A percentile compares a stretch with the other conserved stretches of the same genome.
Evolutionary conservation across 1,139 yeast genomes (phyloP).

Genomic region (Debaryomyces nepalensis): DNA sequence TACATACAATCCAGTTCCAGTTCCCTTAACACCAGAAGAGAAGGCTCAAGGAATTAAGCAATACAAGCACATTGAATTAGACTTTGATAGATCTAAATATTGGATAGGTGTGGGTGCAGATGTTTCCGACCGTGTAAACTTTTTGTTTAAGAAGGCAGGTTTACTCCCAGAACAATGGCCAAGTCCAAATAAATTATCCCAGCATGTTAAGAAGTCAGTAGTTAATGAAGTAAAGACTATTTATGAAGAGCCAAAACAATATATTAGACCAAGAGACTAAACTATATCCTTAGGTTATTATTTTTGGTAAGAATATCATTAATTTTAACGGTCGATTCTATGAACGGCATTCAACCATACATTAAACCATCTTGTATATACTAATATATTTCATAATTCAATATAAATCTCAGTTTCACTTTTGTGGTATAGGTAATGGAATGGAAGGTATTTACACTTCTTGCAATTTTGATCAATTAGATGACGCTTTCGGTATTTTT

Average conservation of each 20-base stretch:
- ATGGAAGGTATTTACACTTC: conserved; percentile 13
- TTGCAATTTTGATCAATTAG: conserved; percentile 3
- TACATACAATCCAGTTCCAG: conserved; percentile 85
- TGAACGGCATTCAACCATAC: background rate
- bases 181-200: conserved; percentile 43
- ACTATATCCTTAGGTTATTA: background rate
- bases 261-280: conserved; percentile 39
- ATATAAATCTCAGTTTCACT: conserved; percentile 5
- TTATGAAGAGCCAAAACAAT: conserved; percentile 40
- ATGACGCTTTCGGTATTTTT: background rate
- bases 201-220: conserved; percentile 37
- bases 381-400: conserved; percentile 8
- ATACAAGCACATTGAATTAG: conserved; percentile 78
- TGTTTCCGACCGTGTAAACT: conserved; percentile 82
- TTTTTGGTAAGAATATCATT: background rate
- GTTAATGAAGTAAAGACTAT: conserved; percentile 31
- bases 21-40: conserved; percentile 66
- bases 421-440: conserved; percentile 11
- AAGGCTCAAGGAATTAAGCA: conserved; percentile 59
- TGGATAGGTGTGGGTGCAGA: conserved; percentile 99
- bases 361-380: conserved; percentile 14
- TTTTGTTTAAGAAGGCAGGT: conserved; percentile 79
- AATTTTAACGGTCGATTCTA: background rate
- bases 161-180: conserved; percentile 79
- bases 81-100: conserved; percentile 89